Evolutionary conservation across 2,329 filamentous ascomycete species (phyloP), one percentile per base, ranked within the genome.

Genomic region (Fusarium drepaniforme): DNA sequence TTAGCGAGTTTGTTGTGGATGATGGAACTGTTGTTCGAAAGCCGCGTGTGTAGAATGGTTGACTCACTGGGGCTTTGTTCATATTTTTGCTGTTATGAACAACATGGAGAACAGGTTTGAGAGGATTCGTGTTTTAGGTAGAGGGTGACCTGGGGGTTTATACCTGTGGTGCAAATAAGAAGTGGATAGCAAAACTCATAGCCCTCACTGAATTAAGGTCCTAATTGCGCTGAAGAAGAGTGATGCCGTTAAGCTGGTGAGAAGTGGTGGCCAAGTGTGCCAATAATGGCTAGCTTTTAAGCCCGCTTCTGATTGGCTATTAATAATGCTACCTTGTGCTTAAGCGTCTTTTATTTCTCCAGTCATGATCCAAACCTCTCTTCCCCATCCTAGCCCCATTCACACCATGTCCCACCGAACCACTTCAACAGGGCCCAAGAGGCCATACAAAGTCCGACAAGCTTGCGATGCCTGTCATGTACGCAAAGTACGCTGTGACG

Each of bases 401-500:
- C 42, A 44, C 4, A 44, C 42, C 42, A 44, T 44, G 42, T 8
- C 21, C 42, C 42, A 21, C 42, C 12, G 12, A 46, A 9, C 21
- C 15, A 13, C 7, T 46, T 46, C 42, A 46, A 46, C 42, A 8
- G 42, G 42, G 7, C 42, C 13, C 42, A 46, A 46, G 21, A 46
- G 42, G 42, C 42, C 21, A 46, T 46, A 8, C 42, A 73, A 73
- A 5, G 33, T 73, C 12, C 25, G 70, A 1, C 79, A 82, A 56
- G 81, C 81, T 1, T 82, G 81, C 30, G 81, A 82, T 58, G 56
- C 73, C 13, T 82, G 81, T n/a, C 80, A 80, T 35, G 57, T 53
- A 6, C 68, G 79, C 4, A 82, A 82, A 57, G 73, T 80, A 0
- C 80, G 81, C 28, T 82, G 81, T 21, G 74, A 82, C 56, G 79